Evolutionary conservation across 371 early-diverging fungal genomes (phyloP), one percentile per base, ranked within the genome.

Genomic region (Synchytrium microbalum): DNA sequence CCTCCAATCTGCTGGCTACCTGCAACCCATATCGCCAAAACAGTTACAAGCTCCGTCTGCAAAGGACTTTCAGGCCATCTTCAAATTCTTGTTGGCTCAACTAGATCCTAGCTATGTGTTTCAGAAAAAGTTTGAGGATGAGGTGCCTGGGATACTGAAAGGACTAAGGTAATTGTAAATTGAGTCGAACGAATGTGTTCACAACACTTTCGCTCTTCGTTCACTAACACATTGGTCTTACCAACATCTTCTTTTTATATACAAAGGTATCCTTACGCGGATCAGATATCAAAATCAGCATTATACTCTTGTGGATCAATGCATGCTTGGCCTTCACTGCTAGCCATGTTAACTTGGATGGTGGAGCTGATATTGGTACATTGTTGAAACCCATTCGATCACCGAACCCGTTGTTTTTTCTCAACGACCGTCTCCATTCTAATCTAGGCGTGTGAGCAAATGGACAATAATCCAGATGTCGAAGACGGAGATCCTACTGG

Each of bases 281-380:
- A 89, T 53, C 82, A 85, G 63, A 91, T 98, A 32, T 86, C 82
- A 59, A 89, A 89, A 74, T 88, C 91, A 60, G 85, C 90, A 23
- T 75, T 98, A 19, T 79, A 78, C 57, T 83, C 94, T 3, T 87
- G 92, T 27, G 92, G 89, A 3, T 84, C 92, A 2, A 82, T 86
- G 59, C 90, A 96, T 64, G 81, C 92, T 0, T 95, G 95, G 92
- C 97, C 98, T 0, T 77, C 82, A 2, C 79, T 95, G 38, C 74
- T 98, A 51, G 95, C 89, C 2, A 83, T 92, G 76, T 75, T 96
- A 8, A 74, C 80, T 5, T 98, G 99, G 98, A 75, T 98, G 78
- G 85, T 92, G 19, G 92, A 93, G 59, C 74, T 91, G 25, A 84
- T 91, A 51, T 28, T 73, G 67, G 85, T 83, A 76, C 59, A 73